Percentiles rank a stretch among this genome's conserved stretches.
Conservation (phyloP, 345 rosid species). For the Melaleuca alternifolia region DNA sequence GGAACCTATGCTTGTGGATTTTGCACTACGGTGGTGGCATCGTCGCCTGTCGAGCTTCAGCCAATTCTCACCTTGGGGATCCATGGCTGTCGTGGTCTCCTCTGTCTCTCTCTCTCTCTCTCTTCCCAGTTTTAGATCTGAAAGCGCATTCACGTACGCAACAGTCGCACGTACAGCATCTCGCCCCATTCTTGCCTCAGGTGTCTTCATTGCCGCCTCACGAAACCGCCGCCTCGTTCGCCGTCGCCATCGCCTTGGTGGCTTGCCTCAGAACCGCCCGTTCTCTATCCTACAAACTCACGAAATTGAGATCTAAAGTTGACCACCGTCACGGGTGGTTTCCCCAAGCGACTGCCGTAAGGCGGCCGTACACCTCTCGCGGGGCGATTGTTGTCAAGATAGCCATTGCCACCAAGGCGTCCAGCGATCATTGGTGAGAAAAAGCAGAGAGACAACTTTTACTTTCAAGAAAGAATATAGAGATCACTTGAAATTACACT, state of each 20-base stretch:
- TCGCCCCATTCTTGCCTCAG: not conserved
- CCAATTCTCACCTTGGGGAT: too few species aligned
- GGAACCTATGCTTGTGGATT: too few species aligned
- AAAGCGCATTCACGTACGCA: fast-evolving
- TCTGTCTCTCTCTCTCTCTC: not conserved
- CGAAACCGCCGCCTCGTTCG: not conserved
- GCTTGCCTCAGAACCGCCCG: not conserved
- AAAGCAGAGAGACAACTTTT: not conserved
- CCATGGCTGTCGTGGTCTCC: not conserved
- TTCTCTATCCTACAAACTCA: not conserved
- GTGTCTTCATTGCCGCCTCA: not conserved
- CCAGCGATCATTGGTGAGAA: not conserved
- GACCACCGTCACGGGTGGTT: too few species aligned
- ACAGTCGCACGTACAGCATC: not conserved
- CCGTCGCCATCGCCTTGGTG: not conserved
- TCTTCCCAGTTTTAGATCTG: not conserved
- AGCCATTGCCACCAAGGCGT: not conserved
- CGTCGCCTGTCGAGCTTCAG: too few species aligned
- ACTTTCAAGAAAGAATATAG: not conserved
- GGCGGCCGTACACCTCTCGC: not conserved
- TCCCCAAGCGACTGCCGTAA: too few species aligned
- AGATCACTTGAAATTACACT: not conserved
- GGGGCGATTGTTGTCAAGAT: not conserved
- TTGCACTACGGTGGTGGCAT: too few species aligned
- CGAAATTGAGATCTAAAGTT: not conserved